Percentiles rank a stretch among this genome's conserved stretches.
Evolutionary conservation across 352 stramenopile species (phyloP).

Genomic region (Plasmopara viticola): DNA sequence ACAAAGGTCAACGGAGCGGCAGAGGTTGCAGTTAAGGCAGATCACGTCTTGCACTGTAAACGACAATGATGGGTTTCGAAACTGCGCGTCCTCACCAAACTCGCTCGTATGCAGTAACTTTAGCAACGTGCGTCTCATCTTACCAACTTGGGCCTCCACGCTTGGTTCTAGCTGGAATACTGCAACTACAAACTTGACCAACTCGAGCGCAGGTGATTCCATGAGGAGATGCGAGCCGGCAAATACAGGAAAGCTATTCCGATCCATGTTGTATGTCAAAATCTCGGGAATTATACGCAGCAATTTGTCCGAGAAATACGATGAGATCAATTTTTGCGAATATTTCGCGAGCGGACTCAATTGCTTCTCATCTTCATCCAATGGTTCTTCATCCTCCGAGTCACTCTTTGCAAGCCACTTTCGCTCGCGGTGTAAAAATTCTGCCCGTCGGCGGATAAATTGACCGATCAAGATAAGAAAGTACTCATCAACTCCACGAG

Average conservation of each 20-base stretch:
- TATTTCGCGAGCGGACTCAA: conserved; percentile 57
- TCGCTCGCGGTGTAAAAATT: conserved; percentile 41
- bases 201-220: conserved; percentile 91
- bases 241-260: conserved; percentile 73
- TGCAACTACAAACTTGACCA: conserved; percentile 94
- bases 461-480: conserved; percentile 87
- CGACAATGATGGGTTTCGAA: conserved; percentile 90
- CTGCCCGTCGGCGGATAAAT: conserved; percentile 73
- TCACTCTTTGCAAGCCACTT: conserved; percentile 15
- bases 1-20: conserved; percentile 95
- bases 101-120: conserved; percentile 73
- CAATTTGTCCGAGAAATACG: conserved; percentile 76
- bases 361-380: conserved; percentile 48
- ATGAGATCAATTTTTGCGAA: conserved; percentile 59
- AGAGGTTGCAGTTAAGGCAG: conserved; percentile 94
- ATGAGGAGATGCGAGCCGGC: conserved; percentile 78
- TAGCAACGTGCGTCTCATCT: conserved; percentile 89
- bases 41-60: conserved; percentile 97
- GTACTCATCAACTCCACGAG: conserved; percentile 76
- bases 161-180: conserved; percentile 91
- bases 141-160: conserved; percentile 86
- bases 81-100: conserved; percentile 79
- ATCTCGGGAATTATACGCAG: conserved; percentile 75
- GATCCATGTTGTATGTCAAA: conserved; percentile 54
- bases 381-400: conserved; percentile 23